Conservation (phyloP, 306 rosid species). For the Pueraria montana region DNA sequence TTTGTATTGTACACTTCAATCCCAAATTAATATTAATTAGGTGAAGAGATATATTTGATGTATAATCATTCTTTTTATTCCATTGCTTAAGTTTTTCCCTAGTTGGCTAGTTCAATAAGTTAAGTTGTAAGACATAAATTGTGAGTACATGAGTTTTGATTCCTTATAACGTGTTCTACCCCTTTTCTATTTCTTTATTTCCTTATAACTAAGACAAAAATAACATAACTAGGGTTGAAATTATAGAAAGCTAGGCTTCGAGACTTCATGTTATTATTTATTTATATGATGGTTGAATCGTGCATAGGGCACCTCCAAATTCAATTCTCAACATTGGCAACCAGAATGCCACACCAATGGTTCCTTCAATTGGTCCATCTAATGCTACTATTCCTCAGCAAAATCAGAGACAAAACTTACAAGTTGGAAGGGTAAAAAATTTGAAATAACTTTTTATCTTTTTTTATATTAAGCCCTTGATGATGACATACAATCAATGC, state of each 20-base stretch:
- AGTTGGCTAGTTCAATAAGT: background rate
- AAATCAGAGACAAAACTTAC: background rate
- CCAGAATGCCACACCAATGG: background rate
- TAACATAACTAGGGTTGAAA: background rate
- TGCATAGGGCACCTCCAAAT: background rate
- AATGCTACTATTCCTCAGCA: background rate
- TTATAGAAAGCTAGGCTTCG: background rate
- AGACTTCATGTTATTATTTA: background rate
- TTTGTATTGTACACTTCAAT: background rate
- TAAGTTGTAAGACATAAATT: background rate
- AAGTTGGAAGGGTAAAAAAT: constrained; percentile 17
- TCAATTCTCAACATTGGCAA: background rate
- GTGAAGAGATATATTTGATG: too few relatives aligned
- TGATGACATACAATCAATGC: background rate
- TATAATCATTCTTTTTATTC: background rate
- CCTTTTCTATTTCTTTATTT: background rate
- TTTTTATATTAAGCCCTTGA: background rate
- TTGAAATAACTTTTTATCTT: background rate
- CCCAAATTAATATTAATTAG: background rate
- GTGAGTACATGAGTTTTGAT: background rate
- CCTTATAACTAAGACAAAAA: background rate
- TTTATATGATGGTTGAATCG: background rate
- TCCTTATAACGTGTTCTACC: background rate
- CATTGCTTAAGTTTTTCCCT: background rate
- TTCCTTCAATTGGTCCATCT: background rate